Evolutionary conservation across 2,329 filamentous ascomycete genomes (phyloP), one percentile per base, ranked within the genome.

Genomic region (Leptographium galeiforme): DNA sequence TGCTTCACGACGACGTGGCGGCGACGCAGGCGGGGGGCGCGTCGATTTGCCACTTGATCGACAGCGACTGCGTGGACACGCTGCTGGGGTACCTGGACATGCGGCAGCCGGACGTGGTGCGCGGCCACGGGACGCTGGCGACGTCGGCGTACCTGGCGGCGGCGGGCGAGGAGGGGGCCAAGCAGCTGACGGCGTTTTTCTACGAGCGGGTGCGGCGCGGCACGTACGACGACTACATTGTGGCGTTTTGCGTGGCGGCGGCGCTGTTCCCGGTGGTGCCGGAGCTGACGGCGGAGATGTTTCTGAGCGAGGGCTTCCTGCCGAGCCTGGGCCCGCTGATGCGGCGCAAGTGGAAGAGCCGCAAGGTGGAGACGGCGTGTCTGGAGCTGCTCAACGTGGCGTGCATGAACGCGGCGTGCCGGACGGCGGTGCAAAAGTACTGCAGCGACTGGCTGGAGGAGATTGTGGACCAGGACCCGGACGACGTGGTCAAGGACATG

Each of bases 181-280:
- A 80, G 59, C 78, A 83, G 59, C 79, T 96, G 50, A 78, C 79
- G 6, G 77, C 78, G 6, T 91, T 93, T 65, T 86, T 96, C 64
- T 82, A 82, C 52, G 73, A 78, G 16, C 81, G 84, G 52, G 75
- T 95, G 16, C 71, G 78, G 59, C 82, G 84, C 58, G 83, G 83
- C 51, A 91, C 85, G 30, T 87, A 89, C 58, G 90, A 96, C 62
- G 88, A 95, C 67, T 81, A 94, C 59, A 88, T 95, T 53, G 76
- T 93, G 50, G 90, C 90, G 7, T 97, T 96, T 66, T 97, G 90
- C 52, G 89, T 90, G n/a, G 89, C 89, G 7, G 82, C 89, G 2
- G 81, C 84, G 25, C 80, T 94, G 10, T 98, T 98, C 64, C 90
- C 93, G 1, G 78, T 98, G 51, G 81, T 87, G 2, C 85, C 89